A percentile compares a stretch with the other conserved stretches of the same genome.
Evolutionary conservation across 352 stramenopile species (phyloP).

Genomic region (Globisporangium nodosum): DNA sequence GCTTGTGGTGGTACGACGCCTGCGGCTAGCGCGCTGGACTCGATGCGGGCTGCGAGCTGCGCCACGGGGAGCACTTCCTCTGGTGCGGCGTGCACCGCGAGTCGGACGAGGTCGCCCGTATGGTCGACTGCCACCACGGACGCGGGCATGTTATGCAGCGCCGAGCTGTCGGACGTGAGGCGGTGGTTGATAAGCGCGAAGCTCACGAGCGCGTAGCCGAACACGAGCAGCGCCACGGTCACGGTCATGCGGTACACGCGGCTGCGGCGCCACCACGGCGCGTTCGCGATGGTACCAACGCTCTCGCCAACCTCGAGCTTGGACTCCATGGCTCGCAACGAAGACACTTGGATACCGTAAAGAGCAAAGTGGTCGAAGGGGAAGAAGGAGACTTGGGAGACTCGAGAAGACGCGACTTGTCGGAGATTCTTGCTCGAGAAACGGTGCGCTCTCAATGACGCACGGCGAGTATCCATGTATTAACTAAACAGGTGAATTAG

Average conservation of each 20-base stretch:
- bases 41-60: not conserved
- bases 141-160: not conserved
- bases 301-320: not conserved
- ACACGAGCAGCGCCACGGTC: slow-evolving; percentile 6
- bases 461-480: not conserved
- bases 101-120: slow-evolving; percentile 7
- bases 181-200: slow-evolving; percentile 9
- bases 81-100: slow-evolving; percentile 3
- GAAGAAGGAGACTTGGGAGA: not conserved
- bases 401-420: not conserved
- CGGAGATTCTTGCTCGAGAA: not conserved
- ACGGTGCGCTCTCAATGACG: too few relatives aligned
- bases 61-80: not conserved
- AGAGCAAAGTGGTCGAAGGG: not conserved
- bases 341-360: too few relatives aligned
- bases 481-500: not conserved
- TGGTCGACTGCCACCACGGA: slow-evolving; percentile 4
- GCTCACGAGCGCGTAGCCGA: slow-evolving; percentile 13
- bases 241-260: slow-evolving; percentile 9
- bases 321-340: slow-evolving; percentile 3
- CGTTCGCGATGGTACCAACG: not conserved
- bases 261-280: slow-evolving; percentile 3
- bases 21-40: not conserved
- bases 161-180: slow-evolving; percentile 3
- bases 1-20: not conserved